Base-by-base conservation (phyloP, 2,329 filamentous ascomycete genomes). In the Colletotrichum sp. region DNA sequence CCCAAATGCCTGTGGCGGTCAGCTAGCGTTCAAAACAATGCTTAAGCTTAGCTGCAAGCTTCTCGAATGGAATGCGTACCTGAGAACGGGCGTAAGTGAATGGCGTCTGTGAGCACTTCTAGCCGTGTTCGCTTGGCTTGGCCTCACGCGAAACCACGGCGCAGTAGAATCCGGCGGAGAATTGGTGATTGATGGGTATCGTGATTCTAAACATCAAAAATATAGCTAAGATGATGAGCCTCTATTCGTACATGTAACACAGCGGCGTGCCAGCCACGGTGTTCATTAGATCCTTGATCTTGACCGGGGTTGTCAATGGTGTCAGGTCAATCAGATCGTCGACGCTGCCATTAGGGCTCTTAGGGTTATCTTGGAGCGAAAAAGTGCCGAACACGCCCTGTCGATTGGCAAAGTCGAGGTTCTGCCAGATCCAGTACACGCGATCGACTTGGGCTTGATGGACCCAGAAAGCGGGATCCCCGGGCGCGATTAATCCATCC, bases 341-440 rank as follows among this genome's bases (percentile, higher is more conserved):
- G 5, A 87, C 80, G 4, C 83, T 86, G 3, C 84, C 84, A 70
- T 87, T 84, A 16, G 81, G 80, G 63, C 82, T 85, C 1, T 82
- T 81, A 0, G 85, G 84, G 33, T 76, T 77, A 74, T 87, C 82
- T 74, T 84, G 79, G 76, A 86, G 76, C 0, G 85, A 86, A 65
- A 85, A 83, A 1, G 86, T 87, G 8, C 84, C 83, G 7, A 79
- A 82, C 57, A 86, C 81, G 29, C 79, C 83, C 82, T 81, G 81
- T 75, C 84, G 75, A 55, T 83, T 79, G 55, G 79, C 78, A 79
- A 80, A 83, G 76, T 87, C 83, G 27, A 86, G 82, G 69, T 85
- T 86, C 79, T 87, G 86, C 86, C 86, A 88, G 76, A 88, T 84
- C 78, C 84, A 87, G 78, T 86, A 87, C 61, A 86, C 80, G 15